phyloP scores from a whole-genome alignment of 768 basidiomycete species.

The Gautieria morchelliformis region DNA sequence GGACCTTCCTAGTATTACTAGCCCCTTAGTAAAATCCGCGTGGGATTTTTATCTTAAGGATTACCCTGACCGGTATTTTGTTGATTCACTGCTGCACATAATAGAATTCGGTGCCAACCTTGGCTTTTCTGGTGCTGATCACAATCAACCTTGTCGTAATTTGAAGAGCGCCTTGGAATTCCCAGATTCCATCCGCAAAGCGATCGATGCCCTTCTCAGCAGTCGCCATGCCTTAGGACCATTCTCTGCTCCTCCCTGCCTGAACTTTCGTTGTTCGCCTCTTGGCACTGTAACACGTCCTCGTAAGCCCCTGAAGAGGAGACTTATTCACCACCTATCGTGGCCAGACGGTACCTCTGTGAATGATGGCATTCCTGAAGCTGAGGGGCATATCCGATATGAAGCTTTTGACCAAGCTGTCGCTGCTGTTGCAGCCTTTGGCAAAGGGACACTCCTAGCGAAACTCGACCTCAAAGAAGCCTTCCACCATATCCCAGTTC shows the following conservation, averaged over 20 bases:
- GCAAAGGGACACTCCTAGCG: conserved; percentile 21
- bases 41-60: no score
- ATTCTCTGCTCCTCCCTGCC: conserved; percentile 4
- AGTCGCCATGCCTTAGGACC: not conserved
- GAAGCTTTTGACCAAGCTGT: conserved; percentile 16
- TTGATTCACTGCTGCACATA: no score
- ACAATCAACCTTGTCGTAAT: no score
- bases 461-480: conserved; percentile 30
- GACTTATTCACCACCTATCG: conserved; percentile 15
- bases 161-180: no score
- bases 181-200: no score
- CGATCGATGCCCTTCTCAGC: no score
- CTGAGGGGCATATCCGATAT: conserved; percentile 24
- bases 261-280: conserved; percentile 7
- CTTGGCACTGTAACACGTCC: no score
- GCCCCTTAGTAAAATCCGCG: no score
- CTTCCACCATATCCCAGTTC: conserved; percentile 28
- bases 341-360: conserved; percentile 14
- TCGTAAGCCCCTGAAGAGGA: conserved; percentile 13
- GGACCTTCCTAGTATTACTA: not conserved
- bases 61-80: no score
- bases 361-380: conserved; percentile 21
- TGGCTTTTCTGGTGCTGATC: no score
- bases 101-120: no score
- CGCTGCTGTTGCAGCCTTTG: conserved; percentile 6